A percentile compares a stretch with the other conserved stretches of the same genome.
Evolutionary conservation across 1,139 yeast species (phyloP).

Genomic region (Lodderomyces elongisporus): DNA sequence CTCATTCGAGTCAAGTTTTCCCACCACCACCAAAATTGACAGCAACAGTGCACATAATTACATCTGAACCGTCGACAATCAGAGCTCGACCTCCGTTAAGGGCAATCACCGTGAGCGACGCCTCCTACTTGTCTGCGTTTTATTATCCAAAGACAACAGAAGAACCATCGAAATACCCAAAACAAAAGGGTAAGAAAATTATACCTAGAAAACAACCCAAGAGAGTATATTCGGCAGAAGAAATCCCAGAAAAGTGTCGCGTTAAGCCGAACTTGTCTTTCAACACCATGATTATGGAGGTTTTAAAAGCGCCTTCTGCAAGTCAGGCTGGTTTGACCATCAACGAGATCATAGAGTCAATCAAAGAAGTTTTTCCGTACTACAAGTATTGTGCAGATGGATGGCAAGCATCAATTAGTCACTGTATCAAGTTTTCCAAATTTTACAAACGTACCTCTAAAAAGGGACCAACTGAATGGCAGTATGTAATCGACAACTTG

Average conservation of each 20-base stretch:
- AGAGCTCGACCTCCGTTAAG: constrained; percentile 16
- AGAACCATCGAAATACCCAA: constrained; percentile 37
- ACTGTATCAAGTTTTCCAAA: constrained; percentile 79
- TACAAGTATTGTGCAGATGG: constrained; percentile 93
- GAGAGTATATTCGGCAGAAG: constrained; percentile 61
- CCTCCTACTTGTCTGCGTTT: constrained; percentile 22
- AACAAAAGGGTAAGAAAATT: constrained; percentile 36
- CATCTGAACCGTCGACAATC: constrained; percentile 16
- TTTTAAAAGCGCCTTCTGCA: constrained; percentile 60
- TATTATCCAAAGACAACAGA: constrained; percentile 33
- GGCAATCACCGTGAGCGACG: constrained; percentile 24
- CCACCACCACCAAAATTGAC: constrained; percentile 38
- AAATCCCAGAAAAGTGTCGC: constrained; percentile 82
- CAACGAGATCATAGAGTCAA: constrained; percentile 80
- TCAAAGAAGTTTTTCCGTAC: constrained; percentile 84
- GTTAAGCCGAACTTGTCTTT: constrained; percentile 78
- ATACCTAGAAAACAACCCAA: constrained; percentile 42
- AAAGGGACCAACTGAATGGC: constrained; percentile 69
- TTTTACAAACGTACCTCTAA: constrained; percentile 71
- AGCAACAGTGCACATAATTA: constrained; percentile 29
- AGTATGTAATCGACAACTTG: constrained; percentile 86
- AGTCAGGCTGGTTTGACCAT: constrained; percentile 63
- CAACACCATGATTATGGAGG: constrained; percentile 73
- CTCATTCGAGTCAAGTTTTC: constrained; percentile 18
- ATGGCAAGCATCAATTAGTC: constrained; percentile 94